Evolutionary conservation across 2,329 filamentous ascomycete genomes (phyloP), one percentile per base, ranked within the genome.

Genomic region (Neobulgaria alba): DNA sequence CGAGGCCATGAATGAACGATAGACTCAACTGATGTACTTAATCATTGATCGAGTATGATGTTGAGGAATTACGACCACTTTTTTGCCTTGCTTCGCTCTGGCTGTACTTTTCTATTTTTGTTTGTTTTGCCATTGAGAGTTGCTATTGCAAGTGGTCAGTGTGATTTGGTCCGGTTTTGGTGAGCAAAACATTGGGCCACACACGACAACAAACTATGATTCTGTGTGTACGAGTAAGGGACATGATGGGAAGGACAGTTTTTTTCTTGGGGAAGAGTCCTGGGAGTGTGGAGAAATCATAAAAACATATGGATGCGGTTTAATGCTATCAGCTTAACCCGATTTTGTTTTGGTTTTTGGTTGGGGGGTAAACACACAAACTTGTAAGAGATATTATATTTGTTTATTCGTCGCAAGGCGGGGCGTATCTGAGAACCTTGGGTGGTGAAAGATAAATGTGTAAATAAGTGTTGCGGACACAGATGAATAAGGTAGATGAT

Each of bases 1-100:
- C 49, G 55, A 57, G 46, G 46, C 41, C 37, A 51, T 45, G 52
- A 51, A n/a, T n/a, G n/a, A 48, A 48, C 39, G 44, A 50, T 45
- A 49, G 33, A 51, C 20, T 48, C 33, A 32, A 42, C 26, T 45
- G 29, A 36, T 20, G 33, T 36, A 31, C n/a, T 34, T 16, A 41
- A 26, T 38, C n/a, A 29, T 39, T 37, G 39, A 38, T 29, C 37
- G 37, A 48, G 41, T 41, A 45, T 48, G 18, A 50, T 46, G 33
- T 45, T 40, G 41, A 39, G 41, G 39, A 33, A 44, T 43, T 42
- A 42, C 44, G 35, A 38, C 33, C 38, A 29, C 29, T 38, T 34
- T 21, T 31, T 33, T 37, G n/a, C n/a, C n/a, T n/a, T n/a, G n/a
- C n/a, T n/a, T n/a, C n/a, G n/a, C n/a, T n/a, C n/a, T n/a, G n/a